A percentile compares a stretch with the other conserved stretches of the same genome.
Conservation (phyloP, 306 rosid species). For the Lathyrus aphaca region DNA sequence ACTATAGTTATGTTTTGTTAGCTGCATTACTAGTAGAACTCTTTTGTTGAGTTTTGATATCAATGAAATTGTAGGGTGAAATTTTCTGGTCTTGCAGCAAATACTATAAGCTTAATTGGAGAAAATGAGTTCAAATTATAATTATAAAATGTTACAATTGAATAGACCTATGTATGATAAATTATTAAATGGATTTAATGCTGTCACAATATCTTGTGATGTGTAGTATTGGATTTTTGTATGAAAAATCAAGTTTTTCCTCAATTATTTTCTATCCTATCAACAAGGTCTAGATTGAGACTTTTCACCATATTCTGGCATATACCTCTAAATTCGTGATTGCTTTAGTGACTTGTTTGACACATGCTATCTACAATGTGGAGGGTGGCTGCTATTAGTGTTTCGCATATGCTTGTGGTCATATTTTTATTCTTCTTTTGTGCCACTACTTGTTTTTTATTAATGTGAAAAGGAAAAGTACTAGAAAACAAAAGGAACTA, state of each 20-base stretch:
- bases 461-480: too few species aligned
- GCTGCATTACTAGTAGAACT: constrained; percentile 29
- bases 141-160: not conserved
- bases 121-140: not conserved
- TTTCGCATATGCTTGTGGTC: not conserved
- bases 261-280: not conserved
- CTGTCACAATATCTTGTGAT: not conserved
- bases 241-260: not conserved
- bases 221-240: not conserved
- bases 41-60: constrained; percentile 15
- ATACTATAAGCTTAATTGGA: not conserved
- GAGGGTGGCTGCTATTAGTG: not conserved
- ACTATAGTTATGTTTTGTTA: constrained; percentile 1
- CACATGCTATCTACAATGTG: not conserved
- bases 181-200: not conserved
- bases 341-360: not conserved
- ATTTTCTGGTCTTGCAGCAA: not conserved
- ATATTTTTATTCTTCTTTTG: not conserved
- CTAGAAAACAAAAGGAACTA: too few species aligned
- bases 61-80: constrained; percentile 18
- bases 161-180: not conserved
- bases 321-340: not conserved
- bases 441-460: too few species aligned
- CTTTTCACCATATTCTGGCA: not conserved
- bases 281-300: not conserved